Percentiles rank a stretch among this genome's conserved stretches.
phyloP scores from a whole-genome alignment of 306 rosid genomes.

The Casuarina cunninghamiana region DNA sequence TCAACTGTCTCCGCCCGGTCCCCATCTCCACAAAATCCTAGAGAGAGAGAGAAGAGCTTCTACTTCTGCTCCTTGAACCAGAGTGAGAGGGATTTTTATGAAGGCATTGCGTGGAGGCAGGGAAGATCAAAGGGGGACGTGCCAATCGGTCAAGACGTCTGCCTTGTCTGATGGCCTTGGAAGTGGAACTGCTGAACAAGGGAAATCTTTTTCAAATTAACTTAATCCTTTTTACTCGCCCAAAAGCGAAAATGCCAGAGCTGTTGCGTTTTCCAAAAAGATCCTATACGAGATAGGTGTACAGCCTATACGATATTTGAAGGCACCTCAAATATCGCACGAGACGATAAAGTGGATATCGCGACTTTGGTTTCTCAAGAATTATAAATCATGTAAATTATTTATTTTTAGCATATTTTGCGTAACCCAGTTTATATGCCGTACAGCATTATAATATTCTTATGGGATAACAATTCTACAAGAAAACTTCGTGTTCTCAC shows the following conservation, averaged over 20 bases:
- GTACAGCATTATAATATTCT: too few relatives aligned
- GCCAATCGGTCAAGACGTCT: not conserved
- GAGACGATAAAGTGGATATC: too few relatives aligned
- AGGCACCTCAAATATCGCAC: too few relatives aligned
- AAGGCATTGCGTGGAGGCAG: not conserved
- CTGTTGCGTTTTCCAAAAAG: not conserved
- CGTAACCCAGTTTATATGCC: too few relatives aligned
- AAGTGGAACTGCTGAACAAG: not conserved
- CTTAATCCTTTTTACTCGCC: not conserved
- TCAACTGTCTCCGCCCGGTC: conserved; percentile 67
- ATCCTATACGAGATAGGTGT: not conserved
- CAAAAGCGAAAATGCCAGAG: not conserved
- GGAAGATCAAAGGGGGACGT: not conserved
- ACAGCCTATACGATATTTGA: too few relatives aligned
- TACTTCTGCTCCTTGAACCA: not conserved
- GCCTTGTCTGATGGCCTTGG: not conserved
- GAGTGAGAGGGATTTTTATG: not conserved
- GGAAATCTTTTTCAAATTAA: too few relatives aligned
- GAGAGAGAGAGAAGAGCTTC: not conserved
- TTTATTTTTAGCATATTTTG: too few relatives aligned
- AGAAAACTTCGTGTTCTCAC: too few relatives aligned
- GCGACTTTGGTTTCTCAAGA: too few relatives aligned
- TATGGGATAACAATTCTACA: too few relatives aligned
- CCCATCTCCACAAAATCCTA: conserved; percentile 61
- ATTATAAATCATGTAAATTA: too few relatives aligned